Evolutionary conservation across 768 basidiomycete species (phyloP).

Genomic region (Candolleomyces efflorescens): DNA sequence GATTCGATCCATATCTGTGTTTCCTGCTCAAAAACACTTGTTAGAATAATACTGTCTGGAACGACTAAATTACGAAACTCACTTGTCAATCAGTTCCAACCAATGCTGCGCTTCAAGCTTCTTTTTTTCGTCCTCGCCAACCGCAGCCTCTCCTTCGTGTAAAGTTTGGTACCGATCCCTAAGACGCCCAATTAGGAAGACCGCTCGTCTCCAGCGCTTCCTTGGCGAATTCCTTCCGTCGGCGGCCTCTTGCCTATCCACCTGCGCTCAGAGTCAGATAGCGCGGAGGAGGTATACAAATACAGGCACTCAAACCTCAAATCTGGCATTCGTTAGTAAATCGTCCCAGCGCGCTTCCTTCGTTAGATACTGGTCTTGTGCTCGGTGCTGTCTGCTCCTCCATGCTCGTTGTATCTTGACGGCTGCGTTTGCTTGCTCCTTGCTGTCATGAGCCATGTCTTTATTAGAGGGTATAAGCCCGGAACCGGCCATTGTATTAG

Average conservation of each 20-base stretch:
- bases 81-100: slow-evolving; percentile 61
- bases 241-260: slow-evolving; percentile 37
- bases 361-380: slow-evolving; percentile 24
- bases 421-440: slow-evolving; percentile 26
- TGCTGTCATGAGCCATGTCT: slow-evolving; percentile 10
- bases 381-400: slow-evolving; percentile 25
- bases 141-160: slow-evolving; percentile 19
- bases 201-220: slow-evolving; percentile 45
- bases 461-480: slow-evolving; percentile 1
- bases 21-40: slow-evolving; percentile 31
- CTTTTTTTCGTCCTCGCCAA: slow-evolving; percentile 34
- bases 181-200: slow-evolving; percentile 36
- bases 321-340: slow-evolving; percentile 29
- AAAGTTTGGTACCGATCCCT: slow-evolving; percentile 38
- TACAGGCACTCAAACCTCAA: slow-evolving; percentile 26
- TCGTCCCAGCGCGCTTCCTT: slow-evolving; percentile 33
- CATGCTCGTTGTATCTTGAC: slow-evolving; percentile 36
- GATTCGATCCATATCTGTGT: slow-evolving; percentile 60
- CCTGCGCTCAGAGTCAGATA: slow-evolving; percentile 20
- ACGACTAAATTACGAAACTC: slow-evolving; percentile 10
- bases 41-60: not conserved
- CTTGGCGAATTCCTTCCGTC: slow-evolving; percentile 41
- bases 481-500: not conserved
- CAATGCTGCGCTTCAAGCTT: slow-evolving; percentile 58
- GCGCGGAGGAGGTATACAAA: not conserved